Evolutionary conservation across 2,329 filamentous ascomycete genomes (phyloP).

Genomic region (Emergomyces africanus): DNA sequence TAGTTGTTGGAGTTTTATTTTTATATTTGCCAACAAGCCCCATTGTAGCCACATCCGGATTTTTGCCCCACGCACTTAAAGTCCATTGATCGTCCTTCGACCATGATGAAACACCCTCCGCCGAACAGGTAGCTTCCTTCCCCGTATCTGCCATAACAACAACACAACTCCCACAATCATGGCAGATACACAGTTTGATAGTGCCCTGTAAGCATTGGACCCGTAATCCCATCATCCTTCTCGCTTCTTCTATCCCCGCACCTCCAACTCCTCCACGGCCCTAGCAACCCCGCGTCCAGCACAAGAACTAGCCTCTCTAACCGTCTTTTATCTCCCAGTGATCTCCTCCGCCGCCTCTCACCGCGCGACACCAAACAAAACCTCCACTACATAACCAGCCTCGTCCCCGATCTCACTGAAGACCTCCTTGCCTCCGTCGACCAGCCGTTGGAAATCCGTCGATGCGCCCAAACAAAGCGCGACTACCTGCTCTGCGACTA

Average conservation of each 20-base stretch:
- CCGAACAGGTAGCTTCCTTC: not conserved
- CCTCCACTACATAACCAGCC: slow-evolving; percentile 74
- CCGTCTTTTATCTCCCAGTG: slow-evolving; percentile 42
- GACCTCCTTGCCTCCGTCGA: slow-evolving; percentile 97
- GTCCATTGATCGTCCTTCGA: not conserved
- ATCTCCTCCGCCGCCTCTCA: slow-evolving; percentile 95
- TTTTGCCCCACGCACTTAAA: slow-evolving; percentile 11
- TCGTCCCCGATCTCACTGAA: slow-evolving; percentile 87
- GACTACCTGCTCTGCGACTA: slow-evolving; percentile 99
- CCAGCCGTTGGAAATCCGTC: slow-evolving; percentile 76
- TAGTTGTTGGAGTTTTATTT: too few relatives aligned
- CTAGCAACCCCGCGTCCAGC: slow-evolving; percentile 10
- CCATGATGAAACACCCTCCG: not conserved
- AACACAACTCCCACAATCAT: slow-evolving; percentile 17
- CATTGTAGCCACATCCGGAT: slow-evolving; percentile 6
- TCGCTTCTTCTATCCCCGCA: slow-evolving; percentile 3
- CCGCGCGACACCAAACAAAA: slow-evolving; percentile 83
- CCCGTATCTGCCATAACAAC: not conserved
- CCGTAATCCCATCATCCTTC: not conserved
- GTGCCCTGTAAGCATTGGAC: slow-evolving; percentile 33
- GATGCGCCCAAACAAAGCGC: slow-evolving; percentile 76
- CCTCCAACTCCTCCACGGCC: slow-evolving; percentile 6
- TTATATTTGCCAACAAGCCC: too few relatives aligned
- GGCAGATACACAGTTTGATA: slow-evolving; percentile 39
- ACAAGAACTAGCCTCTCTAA: slow-evolving; percentile 5